These are phyloP conservation scores for Agrocybe chaxingu DNA, from an alignment of 768 basidiomycete genomes.

Conservation along the genomic window DNA sequence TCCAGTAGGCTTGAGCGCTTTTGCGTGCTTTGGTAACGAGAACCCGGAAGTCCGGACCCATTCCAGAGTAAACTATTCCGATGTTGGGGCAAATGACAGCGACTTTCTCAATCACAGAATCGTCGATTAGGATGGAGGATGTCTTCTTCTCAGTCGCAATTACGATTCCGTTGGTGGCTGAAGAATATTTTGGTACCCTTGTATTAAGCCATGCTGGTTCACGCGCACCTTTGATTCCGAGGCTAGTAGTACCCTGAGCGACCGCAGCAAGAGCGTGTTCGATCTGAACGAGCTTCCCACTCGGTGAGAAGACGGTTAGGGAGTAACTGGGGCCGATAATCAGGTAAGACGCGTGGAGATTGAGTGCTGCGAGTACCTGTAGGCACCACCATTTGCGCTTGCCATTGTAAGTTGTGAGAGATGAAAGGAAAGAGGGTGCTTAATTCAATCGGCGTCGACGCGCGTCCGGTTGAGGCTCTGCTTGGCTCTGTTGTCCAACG, in stretches of 20 bases:
- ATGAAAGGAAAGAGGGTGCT: conserved; percentile 8
- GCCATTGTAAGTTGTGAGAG: conserved; percentile 50
- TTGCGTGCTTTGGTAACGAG: conserved; percentile 93
- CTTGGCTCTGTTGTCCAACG: conserved; percentile 16
- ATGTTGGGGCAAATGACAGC: conserved; percentile 98
- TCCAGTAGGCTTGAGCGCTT: conserved; percentile 99
- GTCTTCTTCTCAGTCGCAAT: conserved; percentile 99
- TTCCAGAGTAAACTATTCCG: conserved; percentile 98
- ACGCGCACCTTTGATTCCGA: conserved; percentile 92
- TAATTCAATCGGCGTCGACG: conserved; percentile 16
- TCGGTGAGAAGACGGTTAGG: conserved; percentile 98
- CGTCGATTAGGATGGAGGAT: conserved; percentile 95
- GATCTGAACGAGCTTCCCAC: conserved; percentile 98
- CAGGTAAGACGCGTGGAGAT: conserved; percentile 5
- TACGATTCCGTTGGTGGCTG: conserved; percentile 98
- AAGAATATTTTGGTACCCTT: conserved; percentile 13
- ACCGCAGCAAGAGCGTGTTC: conserved; percentile 99
- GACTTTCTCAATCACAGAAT: conserved; percentile 97
- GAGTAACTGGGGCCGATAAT: conserved; percentile 70
- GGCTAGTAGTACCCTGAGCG: conserved; percentile 90
- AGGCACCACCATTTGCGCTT: conserved; percentile 78
- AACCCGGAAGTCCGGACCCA: conserved; percentile 98
- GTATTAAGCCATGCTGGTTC: conserved; percentile 11
- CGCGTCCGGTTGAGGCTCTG: conserved; percentile 21
- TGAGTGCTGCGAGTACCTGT: conserved; percentile 45